Percentiles rank a stretch among this genome's conserved stretches.
These are phyloP conservation scores for Fusarium chaquense DNA, from an alignment of 2,329 filamentous ascomycete genomes.

Conservation along the genomic window DNA sequence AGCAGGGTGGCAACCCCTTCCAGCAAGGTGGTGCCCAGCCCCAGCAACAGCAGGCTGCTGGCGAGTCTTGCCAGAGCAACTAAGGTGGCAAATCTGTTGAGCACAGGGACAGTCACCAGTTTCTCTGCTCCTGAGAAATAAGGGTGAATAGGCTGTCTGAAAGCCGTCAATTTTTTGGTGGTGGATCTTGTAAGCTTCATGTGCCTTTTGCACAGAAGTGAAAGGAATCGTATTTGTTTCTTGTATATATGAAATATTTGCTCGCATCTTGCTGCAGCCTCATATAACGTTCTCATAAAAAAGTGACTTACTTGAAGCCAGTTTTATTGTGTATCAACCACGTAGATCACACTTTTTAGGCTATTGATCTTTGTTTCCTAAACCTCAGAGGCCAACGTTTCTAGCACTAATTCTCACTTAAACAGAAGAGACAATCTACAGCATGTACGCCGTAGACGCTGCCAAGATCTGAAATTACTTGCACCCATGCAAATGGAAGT, in stretches of 20 bases:
- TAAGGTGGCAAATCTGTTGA: conserved; percentile 1
- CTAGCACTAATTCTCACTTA: neutral
- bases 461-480: neutral
- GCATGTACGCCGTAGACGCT: neutral
- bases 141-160: conserved; percentile 31
- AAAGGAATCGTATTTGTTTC: conserved; percentile 16
- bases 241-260: conserved; percentile 22
- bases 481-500: neutral
- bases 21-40: conserved; percentile 5
- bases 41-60: conserved; percentile 22
- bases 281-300: neutral
- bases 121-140: conserved; percentile 23
- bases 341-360: too few relatives aligned
- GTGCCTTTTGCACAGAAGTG: neutral
- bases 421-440: neutral
- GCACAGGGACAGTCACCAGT: conserved; percentile 15
- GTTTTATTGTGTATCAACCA: neutral
- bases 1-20: conserved; percentile 14
- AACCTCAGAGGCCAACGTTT: too few relatives aligned
- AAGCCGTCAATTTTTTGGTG: neutral
- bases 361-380: too few relatives aligned
- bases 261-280: neutral
- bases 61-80: conserved; percentile 21
- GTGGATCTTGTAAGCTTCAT: conserved; percentile 35
- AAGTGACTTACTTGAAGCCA: neutral